These are phyloP conservation scores for Parathielavia appendiculata DNA, from an alignment of 495 filamentous ascomycete species.

Conservation along the genomic window DNA sequence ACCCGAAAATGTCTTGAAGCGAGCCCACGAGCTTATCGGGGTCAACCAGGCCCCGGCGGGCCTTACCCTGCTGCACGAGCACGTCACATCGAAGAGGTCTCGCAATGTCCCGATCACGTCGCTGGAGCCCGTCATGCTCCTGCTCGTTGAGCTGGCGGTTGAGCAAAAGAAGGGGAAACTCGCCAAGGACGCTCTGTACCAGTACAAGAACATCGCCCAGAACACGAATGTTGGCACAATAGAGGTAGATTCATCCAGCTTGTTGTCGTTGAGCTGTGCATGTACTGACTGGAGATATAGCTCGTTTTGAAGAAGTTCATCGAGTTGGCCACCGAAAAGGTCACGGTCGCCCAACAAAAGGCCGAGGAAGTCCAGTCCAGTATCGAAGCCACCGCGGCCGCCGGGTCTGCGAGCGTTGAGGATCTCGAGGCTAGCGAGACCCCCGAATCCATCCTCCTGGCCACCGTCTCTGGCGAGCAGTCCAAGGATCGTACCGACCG, in stretches of 20 bases:
- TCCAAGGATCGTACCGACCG: constrained; percentile 94
- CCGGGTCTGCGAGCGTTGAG: constrained; percentile 62
- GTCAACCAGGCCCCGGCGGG: constrained; percentile 90
- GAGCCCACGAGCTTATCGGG: constrained; percentile 96
- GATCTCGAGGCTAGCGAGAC: constrained; percentile 97
- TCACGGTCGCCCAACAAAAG: constrained; percentile 91
- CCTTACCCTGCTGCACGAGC: constrained; percentile 92
- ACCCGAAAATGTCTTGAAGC: constrained; percentile 98
- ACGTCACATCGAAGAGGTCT: constrained; percentile 95
- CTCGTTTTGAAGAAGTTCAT: constrained; percentile 95
- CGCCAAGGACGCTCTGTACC: constrained; percentile 96
- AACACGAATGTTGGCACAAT: constrained; percentile 98
- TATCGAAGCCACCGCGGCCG: constrained; percentile 67
- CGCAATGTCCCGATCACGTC: constrained; percentile 96
- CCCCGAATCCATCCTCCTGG: constrained; percentile 94
- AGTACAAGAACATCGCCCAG: constrained; percentile 99
- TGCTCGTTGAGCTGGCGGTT: constrained; percentile 93
- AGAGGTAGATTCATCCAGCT: constrained; percentile 54
- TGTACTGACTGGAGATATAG: constrained; percentile 39
- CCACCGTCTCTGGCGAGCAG: constrained; percentile 96
- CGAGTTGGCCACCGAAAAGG: constrained; percentile 91
- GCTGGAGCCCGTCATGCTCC: constrained; percentile 95
- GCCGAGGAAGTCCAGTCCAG: constrained; percentile 89
- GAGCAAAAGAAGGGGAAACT: constrained; percentile 95
- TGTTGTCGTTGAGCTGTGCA: background rate